Percentiles rank a stretch among this genome's conserved stretches.
These are phyloP conservation scores for Tetrahymena borealis DNA, from an alignment of 73 alveolate genomes.

Conservation along the genomic window DNA sequence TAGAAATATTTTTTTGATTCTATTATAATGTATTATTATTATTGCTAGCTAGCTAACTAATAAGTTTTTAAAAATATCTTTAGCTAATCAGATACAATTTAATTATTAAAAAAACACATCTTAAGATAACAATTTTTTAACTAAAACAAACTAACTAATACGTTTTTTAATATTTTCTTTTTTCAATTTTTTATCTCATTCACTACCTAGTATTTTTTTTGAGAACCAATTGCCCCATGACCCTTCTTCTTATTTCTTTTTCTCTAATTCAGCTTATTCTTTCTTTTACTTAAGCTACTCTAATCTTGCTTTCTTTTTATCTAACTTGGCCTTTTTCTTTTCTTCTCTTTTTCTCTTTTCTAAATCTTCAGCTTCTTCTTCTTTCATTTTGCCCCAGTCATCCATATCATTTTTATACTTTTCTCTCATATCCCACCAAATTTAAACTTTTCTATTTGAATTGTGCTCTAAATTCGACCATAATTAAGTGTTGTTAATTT, in stretches of 20 bases:
- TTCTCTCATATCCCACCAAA: constrained; percentile 3
- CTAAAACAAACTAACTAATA: neutral
- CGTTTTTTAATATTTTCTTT: neutral
- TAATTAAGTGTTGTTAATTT: neutral
- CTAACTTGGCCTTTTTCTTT: neutral
- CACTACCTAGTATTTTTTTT: neutral
- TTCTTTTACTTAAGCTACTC: neutral
- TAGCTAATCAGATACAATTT: no score
- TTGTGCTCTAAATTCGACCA: neutral
- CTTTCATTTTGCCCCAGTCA: neutral
- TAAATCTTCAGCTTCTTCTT: neutral
- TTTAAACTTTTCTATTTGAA: neutral
- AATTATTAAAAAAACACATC: no score
- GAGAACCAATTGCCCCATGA: neutral
- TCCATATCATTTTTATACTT: neutral
- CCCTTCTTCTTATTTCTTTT: neutral
- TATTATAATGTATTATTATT: no score
- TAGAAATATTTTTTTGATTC: no score
- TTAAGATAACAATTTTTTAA: neutral
- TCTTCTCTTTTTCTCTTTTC: neutral
- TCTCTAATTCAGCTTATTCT: neutral
- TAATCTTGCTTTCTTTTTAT: neutral
- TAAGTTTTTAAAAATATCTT: no score
- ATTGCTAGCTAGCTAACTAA: no score
- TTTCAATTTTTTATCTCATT: neutral